Conservation (phyloP, 345 rosid species). For the Eucalyptus virginea region DNA sequence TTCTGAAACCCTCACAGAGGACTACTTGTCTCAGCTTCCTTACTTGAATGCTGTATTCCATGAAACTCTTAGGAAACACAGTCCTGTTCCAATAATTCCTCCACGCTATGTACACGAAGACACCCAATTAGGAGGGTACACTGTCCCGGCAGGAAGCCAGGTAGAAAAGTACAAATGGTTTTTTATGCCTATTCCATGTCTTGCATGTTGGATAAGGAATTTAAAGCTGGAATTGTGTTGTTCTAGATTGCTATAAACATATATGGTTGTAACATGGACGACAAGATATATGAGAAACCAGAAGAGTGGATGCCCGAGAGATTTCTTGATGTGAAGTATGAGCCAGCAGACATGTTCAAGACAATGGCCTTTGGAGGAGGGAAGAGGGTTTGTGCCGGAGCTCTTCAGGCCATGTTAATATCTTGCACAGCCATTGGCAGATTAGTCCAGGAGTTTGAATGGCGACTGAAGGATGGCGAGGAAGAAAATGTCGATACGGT, state of each 20-base stretch:
- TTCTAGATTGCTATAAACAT: constrained; percentile 79
- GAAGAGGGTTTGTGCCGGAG: constrained; percentile 71
- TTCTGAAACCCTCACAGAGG: constrained; percentile 52
- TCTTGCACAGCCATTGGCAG: constrained; percentile 55
- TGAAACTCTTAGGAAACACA: constrained; percentile 75
- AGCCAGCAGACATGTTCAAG: constrained; percentile 46
- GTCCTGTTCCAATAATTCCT: constrained; percentile 78
- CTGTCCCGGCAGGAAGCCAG: constrained; percentile 64
- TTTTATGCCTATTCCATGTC: not conserved
- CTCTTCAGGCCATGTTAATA: constrained; percentile 56
- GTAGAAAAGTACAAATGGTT: constrained; percentile 2
- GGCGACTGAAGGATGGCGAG: constrained; percentile 55
- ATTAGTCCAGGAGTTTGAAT: constrained; percentile 70
- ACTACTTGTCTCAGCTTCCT: constrained; percentile 37
- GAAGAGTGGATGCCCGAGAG: constrained; percentile 76
- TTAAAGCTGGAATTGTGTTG: not conserved
- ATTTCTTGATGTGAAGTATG: constrained; percentile 43
- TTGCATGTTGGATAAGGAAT: not conserved
- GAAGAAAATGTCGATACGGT: constrained; percentile 53
- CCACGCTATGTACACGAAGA: constrained; percentile 67
- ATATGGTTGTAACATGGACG: constrained; percentile 84
- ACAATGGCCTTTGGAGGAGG: constrained; percentile 95
- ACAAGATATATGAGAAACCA: constrained; percentile 57
- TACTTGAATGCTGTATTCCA: constrained; percentile 64
- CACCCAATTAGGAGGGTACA: constrained; percentile 63